These are phyloP conservation scores for Coemansia sp. DNA, from an alignment of 192 early-diverging fungal species.

Conservation along the genomic window DNA sequence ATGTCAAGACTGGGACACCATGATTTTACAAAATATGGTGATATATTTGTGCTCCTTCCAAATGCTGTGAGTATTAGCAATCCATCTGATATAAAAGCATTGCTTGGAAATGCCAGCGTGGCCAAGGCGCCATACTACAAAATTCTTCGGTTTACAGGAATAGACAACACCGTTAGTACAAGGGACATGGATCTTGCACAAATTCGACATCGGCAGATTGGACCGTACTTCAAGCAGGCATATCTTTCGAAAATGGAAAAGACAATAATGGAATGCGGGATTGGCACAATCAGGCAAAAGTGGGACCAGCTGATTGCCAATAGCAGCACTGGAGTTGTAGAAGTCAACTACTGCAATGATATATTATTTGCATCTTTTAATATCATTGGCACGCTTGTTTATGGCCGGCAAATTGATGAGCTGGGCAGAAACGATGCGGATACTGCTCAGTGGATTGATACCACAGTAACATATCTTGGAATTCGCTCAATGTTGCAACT, in stretches of 20 bases:
- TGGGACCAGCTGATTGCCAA: slow-evolving; percentile 27
- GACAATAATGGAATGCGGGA: slow-evolving; percentile 45
- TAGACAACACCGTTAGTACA: slow-evolving; percentile 46
- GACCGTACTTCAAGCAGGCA: slow-evolving; percentile 36
- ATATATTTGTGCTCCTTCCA: slow-evolving; percentile 25
- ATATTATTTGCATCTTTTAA: slow-evolving; percentile 46
- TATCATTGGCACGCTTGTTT: slow-evolving; percentile 45
- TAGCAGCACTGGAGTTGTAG: slow-evolving; percentile 18
- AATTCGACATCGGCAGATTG: slow-evolving; percentile 42
- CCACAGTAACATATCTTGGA: slow-evolving; percentile 35
- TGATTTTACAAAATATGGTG: slow-evolving; percentile 36
- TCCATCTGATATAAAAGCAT: slow-evolving; percentile 26
- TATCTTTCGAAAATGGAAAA: slow-evolving; percentile 42
- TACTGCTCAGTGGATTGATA: slow-evolving; percentile 39
- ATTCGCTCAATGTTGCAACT: slow-evolving; percentile 41
- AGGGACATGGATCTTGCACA: slow-evolving; percentile 38
- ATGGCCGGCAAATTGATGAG: slow-evolving; percentile 33
- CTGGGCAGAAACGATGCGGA: slow-evolving; percentile 22
- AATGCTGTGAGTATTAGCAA: slow-evolving; percentile 32
- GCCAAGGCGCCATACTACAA: slow-evolving; percentile 35
- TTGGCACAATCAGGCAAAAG: slow-evolving; percentile 32
- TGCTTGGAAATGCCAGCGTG: slow-evolving; percentile 24
- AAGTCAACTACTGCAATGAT: slow-evolving; percentile 48
- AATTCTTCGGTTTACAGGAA: slow-evolving; percentile 40
- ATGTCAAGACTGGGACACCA: slow-evolving; percentile 20